A percentile compares a stretch with the other conserved stretches of the same genome.
phyloP scores from a whole-genome alignment of 2,329 filamentous ascomycete species.

The Nigrospora sphaerica region DNA sequence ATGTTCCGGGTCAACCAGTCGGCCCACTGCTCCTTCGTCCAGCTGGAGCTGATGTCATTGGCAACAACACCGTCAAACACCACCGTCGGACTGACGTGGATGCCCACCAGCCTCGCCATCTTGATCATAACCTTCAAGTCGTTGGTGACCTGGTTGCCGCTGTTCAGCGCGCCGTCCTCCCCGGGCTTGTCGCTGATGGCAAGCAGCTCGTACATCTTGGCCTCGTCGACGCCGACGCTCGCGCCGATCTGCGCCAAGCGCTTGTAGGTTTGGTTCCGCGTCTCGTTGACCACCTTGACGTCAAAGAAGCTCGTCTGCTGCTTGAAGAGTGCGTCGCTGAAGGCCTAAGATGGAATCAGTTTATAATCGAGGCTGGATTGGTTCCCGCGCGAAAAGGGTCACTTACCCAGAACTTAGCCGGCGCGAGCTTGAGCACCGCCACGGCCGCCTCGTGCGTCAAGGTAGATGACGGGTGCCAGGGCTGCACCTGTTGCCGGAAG shows the following conservation, averaged over 20 bases:
- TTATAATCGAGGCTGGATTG: no score
- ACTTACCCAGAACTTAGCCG: conserved; percentile 64
- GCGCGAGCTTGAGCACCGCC: conserved; percentile 66
- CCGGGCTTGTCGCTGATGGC: conserved; percentile 60
- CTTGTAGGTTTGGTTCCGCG: conserved; percentile 75
- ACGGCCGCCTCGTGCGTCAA: conserved; percentile 76
- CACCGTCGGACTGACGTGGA: conserved; percentile 89
- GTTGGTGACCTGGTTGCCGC: conserved; percentile 74
- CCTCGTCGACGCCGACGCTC: conserved; percentile 62
- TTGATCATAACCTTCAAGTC: conserved; percentile 82
- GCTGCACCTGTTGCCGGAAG: conserved; percentile 87
- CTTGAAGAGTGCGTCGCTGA: conserved; percentile 58
- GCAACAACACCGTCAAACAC: conserved; percentile 82
- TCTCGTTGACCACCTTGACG: conserved; percentile 74
- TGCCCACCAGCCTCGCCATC: conserved; percentile 68
- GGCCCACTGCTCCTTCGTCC: conserved; percentile 75
- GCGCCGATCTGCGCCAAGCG: conserved; percentile 70
- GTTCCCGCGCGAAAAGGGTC: no score
- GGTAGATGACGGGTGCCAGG: conserved; percentile 87
- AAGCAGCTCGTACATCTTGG: conserved; percentile 62
- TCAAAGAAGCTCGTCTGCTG: conserved; percentile 78
- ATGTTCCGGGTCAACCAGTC: conserved; percentile 65
- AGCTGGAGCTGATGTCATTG: conserved; percentile 70
- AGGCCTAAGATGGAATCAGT: conserved; percentile 24
- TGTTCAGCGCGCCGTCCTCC: conserved; percentile 64